Evolutionary conservation across 2,329 filamentous ascomycete species (phyloP).

Genomic region (Arthrobotrys sinensis): DNA sequence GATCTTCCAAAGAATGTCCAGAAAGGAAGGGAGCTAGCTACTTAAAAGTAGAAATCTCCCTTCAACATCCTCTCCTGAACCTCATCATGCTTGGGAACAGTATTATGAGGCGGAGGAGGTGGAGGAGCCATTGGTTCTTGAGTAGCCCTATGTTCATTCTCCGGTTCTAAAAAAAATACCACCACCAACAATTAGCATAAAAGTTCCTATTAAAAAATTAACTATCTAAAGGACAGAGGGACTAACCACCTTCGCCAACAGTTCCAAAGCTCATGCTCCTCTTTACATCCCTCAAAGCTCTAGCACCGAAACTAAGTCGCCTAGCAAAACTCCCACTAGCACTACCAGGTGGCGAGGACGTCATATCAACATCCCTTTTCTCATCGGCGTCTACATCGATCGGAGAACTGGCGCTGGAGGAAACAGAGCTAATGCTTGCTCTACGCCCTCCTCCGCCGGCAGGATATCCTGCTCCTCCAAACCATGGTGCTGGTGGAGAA

Average conservation of each 20-base stretch:
- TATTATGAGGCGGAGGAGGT: slow-evolving; percentile 65
- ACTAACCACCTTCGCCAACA: slow-evolving; percentile 77
- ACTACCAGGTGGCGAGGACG: slow-evolving; percentile 64
- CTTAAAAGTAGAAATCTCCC: slow-evolving; percentile 92
- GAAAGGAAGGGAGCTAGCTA: neutral
- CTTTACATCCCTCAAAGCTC: slow-evolving; percentile 77
- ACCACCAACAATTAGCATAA: slow-evolving; percentile 63
- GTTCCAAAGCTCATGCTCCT: slow-evolving; percentile 69
- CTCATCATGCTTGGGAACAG: slow-evolving; percentile 76
- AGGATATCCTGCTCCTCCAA: slow-evolving; percentile 10
- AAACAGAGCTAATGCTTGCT: slow-evolving; percentile 64
- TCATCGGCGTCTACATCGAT: slow-evolving; percentile 74
- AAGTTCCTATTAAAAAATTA: slow-evolving; percentile 67
- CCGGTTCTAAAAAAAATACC: slow-evolving; percentile 54
- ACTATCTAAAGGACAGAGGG: slow-evolving; percentile 66
- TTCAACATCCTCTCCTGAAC: slow-evolving; percentile 98
- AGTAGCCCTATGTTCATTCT: slow-evolving; percentile 49
- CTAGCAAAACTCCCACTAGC: slow-evolving; percentile 81
- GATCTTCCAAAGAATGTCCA: neutral
- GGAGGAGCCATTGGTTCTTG: slow-evolving; percentile 65
- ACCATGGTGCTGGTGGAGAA: slow-evolving; percentile 70
- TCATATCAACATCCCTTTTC: slow-evolving; percentile 80
- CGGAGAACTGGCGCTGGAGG: slow-evolving; percentile 68
- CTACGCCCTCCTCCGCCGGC: slow-evolving; percentile 55
- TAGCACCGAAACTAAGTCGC: slow-evolving; percentile 90